These are phyloP conservation scores for Exophiala lecanii-corni DNA, from an alignment of 2,329 filamentous ascomycete species.

Conservation along the genomic window DNA sequence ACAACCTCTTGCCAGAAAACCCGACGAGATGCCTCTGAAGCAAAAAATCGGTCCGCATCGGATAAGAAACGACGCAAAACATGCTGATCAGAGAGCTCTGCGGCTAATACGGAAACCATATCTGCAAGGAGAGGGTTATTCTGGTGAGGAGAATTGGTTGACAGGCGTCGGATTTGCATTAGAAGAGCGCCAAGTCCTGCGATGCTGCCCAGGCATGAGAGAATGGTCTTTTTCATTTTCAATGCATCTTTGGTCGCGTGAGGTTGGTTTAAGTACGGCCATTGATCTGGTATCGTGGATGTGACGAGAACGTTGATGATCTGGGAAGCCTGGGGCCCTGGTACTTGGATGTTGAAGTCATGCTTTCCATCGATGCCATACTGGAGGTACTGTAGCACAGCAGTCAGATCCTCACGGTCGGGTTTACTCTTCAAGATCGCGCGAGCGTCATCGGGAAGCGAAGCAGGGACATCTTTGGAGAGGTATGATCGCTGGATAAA, in stretches of 20 bases:
- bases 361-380: conserved; percentile 28
- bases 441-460: conserved; percentile 48
- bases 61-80: conserved; percentile 16
- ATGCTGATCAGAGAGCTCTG: conserved; percentile 25
- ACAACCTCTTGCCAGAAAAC: conserved; percentile 61
- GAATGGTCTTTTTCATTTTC: conserved; percentile 44
- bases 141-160: conserved; percentile 32
- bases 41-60: conserved; percentile 38
- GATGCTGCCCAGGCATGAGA: conserved; percentile 65
- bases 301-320: conserved; percentile 71
- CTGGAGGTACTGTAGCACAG: conserved; percentile 51
- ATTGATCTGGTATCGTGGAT: conserved; percentile 76
- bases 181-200: conserved; percentile 73
- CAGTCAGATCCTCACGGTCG: conserved; percentile 52
- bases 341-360: conserved; percentile 50
- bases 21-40: conserved; percentile 29
- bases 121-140: conserved; percentile 33
- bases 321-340: conserved; percentile 66
- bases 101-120: conserved; percentile 34
- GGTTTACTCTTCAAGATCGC: conserved; percentile 59
- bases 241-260: conserved; percentile 15
- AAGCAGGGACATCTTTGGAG: conserved; percentile 7
- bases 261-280: conserved; percentile 43
- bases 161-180: conserved; percentile 61
- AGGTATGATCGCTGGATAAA: conserved; percentile 26